Evolutionary conservation across 331 rosid species (phyloP), one percentile per base, ranked within the genome.

Genomic region (Ulmus americana): DNA sequence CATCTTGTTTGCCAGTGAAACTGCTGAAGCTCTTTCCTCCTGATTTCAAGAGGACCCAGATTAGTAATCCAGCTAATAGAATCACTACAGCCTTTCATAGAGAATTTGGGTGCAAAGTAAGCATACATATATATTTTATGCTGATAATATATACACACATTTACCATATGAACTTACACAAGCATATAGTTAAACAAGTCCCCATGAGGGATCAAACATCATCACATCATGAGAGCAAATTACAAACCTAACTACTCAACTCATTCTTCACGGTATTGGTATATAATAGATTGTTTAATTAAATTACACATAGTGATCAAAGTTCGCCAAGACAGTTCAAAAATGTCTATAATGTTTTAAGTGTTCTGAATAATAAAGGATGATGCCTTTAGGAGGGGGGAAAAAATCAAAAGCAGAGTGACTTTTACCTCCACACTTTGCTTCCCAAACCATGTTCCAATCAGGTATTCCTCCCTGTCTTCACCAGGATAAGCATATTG

Each of bases 401-500:
- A 1, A 20, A 20, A 20, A 20, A 20, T 20, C 22, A 20, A 38
- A 20, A 14, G 16, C 18, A 55, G 63, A 65, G 55, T 57, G 10
- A 71, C 28, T 61, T 61, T 74, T 82, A 94, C 99, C 97, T 94
- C 97, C 70, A 84, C 80, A 22, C 99, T 94, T 61, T 48, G 81
- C 63, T 81, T 84, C 64, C 99, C 99, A 65, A 94, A 75, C 99
- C 99, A 94, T 63, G 96, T 87, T 84, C 95, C 99, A 57, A 87
- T 68, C 46, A 94, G 92, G 69, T 77, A 63, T 48, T 90, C 99
- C 68, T 94, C 99, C 76, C 78, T 94, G 60, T 94, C 97, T 47
- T 94, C 99, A 63, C 99, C 99, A 8, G 96, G 84, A 72, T 87
- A 94, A 45, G 99, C 59, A 75, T 94, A 94, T 70, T 87, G 96